Base-by-base conservation (phyloP, 192 early-diverging fungal species). In the Coemansia sp. region DNA sequence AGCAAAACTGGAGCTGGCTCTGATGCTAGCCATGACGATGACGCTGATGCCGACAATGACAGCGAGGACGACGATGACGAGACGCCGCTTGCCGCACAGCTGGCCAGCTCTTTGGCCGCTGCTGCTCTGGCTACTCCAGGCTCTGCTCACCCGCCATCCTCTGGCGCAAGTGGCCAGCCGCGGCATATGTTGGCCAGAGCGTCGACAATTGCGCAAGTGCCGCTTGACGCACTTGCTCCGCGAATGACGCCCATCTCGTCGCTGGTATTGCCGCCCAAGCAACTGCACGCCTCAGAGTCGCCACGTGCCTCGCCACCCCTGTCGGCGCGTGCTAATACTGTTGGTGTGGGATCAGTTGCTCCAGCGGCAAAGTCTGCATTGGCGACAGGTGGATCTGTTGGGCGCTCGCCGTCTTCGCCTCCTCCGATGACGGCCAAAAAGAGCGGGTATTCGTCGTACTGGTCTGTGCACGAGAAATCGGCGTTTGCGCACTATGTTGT, bases 391-490 rank as follows among this genome's bases (percentile, higher is more conserved):
- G 47, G 47, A n/a, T 49, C 47, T 19, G n/a, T 23, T 39, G n/a
- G 1, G 17, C 63, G 63, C 23, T 57, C 66, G 35, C 66, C 66
- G 39, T 40, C 53, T 2, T 33, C 66, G 59, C 49, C 72, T 35
- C 64, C 50, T 2, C 44, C 66, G 16, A 64, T 73, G 66, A 75
- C 77, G 4, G 78, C 78, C 9, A 75, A 75, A 63, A 82, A 82
- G 46, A 82, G 73, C 69, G 74, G 82, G 13, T 88, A 85, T 64
- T 92, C 91, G 28, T 95, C 95, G 1, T 95, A 95, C 66, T 97
- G 95, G 95, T 90, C 94, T n/a, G 84, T 88, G 7, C 86, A 87
- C 21, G 95, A 97, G 69, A 88, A 88, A 32, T 73, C 84, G 3
- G 89, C 90, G 37, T 97, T 97, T 65, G 57, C 84, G 43, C 82